Base-by-base conservation (phyloP, 768 basidiomycete species). In the Tricholoma sp. region DNA sequence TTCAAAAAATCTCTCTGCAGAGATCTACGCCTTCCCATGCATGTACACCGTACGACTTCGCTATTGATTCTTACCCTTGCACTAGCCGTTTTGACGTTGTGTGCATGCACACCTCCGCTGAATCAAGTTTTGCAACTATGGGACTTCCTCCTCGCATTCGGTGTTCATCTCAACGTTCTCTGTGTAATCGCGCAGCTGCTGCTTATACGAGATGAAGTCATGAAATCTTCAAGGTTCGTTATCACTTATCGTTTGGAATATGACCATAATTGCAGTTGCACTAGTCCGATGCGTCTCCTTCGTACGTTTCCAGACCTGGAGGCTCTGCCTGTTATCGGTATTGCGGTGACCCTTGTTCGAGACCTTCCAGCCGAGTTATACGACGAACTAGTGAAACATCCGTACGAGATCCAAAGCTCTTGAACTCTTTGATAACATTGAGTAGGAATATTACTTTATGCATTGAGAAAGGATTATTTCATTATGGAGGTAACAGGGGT, bases 1-100 rank as follows among this genome's bases (percentile, higher is more conserved):
- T 39, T 88, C 87, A 32, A 97, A 94, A 66, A 96, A 96, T 63
- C 81, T 99, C 6, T 89, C 88, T 9, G 97, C 97, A 4, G 95
- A 98, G 70, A 83, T 99, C 22, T 98, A 98, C 69, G 97, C 96
- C 3, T 99, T 99, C 68, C 93, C 97, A 46, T 97, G 94, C 94
- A 66, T 57, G 89, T 80, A 22, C 35, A 50, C 34, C 29, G 32
- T 47, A 51, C 29, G 3, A 47, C 12, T 31, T 54, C 1, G 50
- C 55, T 55, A 31, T 37, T 60, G 12, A 59, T 32, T 46, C 21
- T 43, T 52, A 43, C 37, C 37, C 31, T 37, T 9, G 16, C 27
- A 18, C 47, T 29, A 96, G 94, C 97, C 59, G 84, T 98, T 35
- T 78, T 99, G 59, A 99, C 97, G 0, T 73, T 98, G 32, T 98